Evolutionary conservation across 169 alveolate genomes (phyloP).

Genomic region (Eimeria sp.): DNA sequence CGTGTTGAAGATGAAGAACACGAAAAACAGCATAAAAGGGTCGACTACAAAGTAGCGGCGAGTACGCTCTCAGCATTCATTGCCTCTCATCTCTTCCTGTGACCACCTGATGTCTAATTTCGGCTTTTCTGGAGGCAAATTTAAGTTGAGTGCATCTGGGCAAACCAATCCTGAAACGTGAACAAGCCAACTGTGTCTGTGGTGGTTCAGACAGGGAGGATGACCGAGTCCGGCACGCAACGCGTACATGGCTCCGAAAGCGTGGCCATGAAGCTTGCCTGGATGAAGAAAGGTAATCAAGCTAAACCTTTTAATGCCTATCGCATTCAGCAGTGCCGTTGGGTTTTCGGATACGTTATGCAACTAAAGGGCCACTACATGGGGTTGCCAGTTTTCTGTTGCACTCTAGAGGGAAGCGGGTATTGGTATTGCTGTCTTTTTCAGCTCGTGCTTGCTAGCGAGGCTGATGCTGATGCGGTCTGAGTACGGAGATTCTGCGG

Average conservation of each 20-base stretch:
- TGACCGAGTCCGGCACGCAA: constrained; percentile 55
- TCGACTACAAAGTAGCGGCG: not conserved
- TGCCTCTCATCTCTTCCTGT: not conserved
- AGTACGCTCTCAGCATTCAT: not conserved
- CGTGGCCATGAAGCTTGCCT: constrained; percentile 64
- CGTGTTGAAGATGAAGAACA: constrained; percentile 1
- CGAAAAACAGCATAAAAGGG: not conserved
- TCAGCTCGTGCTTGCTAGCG: constrained; percentile 65
- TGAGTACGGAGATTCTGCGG: constrained; percentile 23
- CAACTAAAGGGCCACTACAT: too few relatives aligned
- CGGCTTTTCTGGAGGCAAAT: not conserved
- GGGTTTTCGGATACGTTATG: not conserved
- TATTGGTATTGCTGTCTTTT: not conserved
- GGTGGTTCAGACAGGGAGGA: constrained; percentile 32
- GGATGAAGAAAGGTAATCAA: constrained; percentile 33
- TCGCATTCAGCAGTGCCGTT: not conserved
- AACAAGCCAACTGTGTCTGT: not conserved
- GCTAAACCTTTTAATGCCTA: not conserved
- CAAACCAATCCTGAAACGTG: not conserved
- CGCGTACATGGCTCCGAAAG: constrained; percentile 71
- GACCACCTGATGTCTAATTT: not conserved
- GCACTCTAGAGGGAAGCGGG: not conserved
- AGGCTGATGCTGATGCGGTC: constrained; percentile 63
- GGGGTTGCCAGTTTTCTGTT: too few relatives aligned
- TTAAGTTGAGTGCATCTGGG: not conserved